Evolutionary conservation across 345 rosid species (phyloP).

Genomic region (Salix caprea): DNA sequence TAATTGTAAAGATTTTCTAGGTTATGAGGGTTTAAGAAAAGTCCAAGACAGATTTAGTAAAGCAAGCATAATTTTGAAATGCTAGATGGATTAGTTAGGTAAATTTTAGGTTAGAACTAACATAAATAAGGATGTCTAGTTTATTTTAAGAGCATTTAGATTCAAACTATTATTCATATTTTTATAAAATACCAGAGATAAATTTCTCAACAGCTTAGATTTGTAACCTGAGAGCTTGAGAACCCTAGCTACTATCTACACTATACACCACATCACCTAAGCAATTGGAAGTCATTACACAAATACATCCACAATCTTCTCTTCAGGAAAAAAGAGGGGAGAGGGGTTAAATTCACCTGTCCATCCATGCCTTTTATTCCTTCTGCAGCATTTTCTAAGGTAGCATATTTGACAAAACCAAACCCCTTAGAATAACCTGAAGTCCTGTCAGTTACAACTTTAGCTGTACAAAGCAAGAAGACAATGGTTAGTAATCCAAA

Average conservation of each 20-base stretch:
- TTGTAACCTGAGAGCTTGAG: no score
- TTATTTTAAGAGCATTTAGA: no score
- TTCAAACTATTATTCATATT: no score
- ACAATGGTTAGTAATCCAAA: neutral
- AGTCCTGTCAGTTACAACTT: conserved; percentile 69
- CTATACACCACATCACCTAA: neutral
- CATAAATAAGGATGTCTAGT: no score
- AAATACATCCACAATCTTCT: neutral
- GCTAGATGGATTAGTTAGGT: no score
- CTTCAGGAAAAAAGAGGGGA: neutral
- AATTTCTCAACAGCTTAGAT: no score
- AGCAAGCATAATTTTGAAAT: no score
- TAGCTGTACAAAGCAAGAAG: conserved; percentile 40
- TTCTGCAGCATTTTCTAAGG: conserved; percentile 74
- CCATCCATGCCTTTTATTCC: conserved; percentile 92
- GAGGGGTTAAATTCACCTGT: conserved; percentile 40
- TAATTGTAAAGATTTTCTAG: no score
- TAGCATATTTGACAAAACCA: conserved; percentile 81
- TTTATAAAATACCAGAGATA: no score
- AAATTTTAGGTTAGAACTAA: no score
- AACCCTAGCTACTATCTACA: neutral
- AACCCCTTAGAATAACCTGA: conserved; percentile 90
- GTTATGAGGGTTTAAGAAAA: no score
- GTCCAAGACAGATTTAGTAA: no score
- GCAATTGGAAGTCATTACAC: neutral